Evolutionary conservation across 305 asterid genomes (phyloP).

Genomic region (Salvia sclarea): DNA sequence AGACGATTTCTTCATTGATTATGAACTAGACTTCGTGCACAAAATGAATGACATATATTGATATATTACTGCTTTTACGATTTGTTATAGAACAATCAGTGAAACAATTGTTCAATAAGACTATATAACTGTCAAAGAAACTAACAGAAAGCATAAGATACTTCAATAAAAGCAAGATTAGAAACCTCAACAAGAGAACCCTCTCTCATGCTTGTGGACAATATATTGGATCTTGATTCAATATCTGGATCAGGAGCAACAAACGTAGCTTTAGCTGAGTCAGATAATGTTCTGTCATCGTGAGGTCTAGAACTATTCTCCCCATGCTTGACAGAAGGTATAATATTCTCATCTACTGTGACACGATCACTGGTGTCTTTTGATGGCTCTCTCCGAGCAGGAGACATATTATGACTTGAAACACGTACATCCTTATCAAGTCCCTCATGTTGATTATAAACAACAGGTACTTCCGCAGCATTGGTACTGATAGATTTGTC

Average conservation of each 20-base stretch:
- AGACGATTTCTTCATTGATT: conserved; percentile 22
- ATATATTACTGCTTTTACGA: background rate
- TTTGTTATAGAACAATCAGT: conserved; percentile 5
- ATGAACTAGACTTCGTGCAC: conserved; percentile 1
- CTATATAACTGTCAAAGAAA: conserved; percentile 7
- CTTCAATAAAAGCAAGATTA: conserved; percentile 24
- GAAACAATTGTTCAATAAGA: conserved; percentile 5
- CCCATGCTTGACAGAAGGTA: conserved; percentile 38
- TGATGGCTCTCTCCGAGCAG: conserved; percentile 43
- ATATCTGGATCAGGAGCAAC: conserved; percentile 45
- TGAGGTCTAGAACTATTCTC: conserved; percentile 46
- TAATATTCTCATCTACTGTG: conserved; percentile 39
- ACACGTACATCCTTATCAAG: conserved; percentile 45
- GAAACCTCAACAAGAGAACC: conserved; percentile 86
- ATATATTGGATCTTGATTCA: conserved; percentile 37
- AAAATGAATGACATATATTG: conserved; percentile 9
- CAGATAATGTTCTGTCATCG: conserved; percentile 44
- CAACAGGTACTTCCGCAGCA: conserved; percentile 41
- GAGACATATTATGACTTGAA: conserved; percentile 29
- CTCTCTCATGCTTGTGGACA: conserved; percentile 54
- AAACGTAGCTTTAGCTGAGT: conserved; percentile 38
- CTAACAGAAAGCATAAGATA: conserved; percentile 22
- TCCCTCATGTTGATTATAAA: conserved; percentile 38
- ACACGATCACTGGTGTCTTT: conserved; percentile 42
- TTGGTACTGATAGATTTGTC: conserved; percentile 31